phyloP scores from a whole-genome alignment of 2,329 filamentous ascomycete genomes.

The Pseudomassariella vexata region DNA sequence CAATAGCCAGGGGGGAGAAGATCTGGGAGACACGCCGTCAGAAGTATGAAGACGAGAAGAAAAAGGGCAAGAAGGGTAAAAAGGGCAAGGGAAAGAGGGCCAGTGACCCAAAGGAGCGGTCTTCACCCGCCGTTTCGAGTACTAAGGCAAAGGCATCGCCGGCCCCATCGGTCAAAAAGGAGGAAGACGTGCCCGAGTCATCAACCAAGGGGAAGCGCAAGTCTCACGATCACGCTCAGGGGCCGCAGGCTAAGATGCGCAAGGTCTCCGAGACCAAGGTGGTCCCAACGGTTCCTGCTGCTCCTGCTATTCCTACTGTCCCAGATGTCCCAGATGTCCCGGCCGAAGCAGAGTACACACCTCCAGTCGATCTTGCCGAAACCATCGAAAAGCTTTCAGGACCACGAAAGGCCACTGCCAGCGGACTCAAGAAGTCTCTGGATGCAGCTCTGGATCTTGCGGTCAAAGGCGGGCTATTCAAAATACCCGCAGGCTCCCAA shows the following conservation, averaged over 20 bases:
- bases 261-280: conserved; percentile 48
- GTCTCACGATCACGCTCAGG: conserved; percentile 50
- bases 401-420: conserved; percentile 62
- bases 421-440: conserved; percentile 66
- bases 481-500: conserved; percentile 57
- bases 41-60: conserved; percentile 57
- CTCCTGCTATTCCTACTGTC: too few relatives aligned
- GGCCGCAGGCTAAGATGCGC: conserved; percentile 40
- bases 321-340: too few relatives aligned
- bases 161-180: conserved; percentile 36
- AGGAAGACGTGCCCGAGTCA: conserved; percentile 34
- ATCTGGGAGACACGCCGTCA: conserved; percentile 74
- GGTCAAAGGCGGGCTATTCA: conserved; percentile 59
- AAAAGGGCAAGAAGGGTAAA: conserved; percentile 55
- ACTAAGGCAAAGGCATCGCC: conserved; percentile 32
- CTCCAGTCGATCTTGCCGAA: conserved; percentile 45
- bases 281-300: too few relatives aligned
- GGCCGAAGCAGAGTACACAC: conserved; percentile 33
- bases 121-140: conserved; percentile 33
- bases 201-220: conserved; percentile 50
- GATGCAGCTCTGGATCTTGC: conserved; percentile 58
- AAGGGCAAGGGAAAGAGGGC: conserved; percentile 58
- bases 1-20: conserved; percentile 73
- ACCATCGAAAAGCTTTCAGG: conserved; percentile 53
- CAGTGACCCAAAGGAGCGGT: conserved; percentile 56